Conservation (phyloP, 78 protist genomes). For the Neovahlkampfia damariscottae region DNA sequence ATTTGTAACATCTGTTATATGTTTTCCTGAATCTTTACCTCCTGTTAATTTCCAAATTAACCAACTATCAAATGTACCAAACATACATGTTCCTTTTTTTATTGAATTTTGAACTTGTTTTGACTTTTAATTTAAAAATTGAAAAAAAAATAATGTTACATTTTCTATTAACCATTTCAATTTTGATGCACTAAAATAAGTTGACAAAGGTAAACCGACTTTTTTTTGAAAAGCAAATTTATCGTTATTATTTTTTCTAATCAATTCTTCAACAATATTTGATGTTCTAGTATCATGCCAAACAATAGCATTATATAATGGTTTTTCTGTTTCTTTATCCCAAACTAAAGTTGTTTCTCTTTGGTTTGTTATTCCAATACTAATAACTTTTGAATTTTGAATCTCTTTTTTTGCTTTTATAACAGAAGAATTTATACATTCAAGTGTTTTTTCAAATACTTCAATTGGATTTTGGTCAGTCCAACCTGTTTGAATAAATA, state of each 20-base stretch:
- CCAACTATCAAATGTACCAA: conserved; percentile 96
- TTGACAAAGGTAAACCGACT: conserved; percentile 82
- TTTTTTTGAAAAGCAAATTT: not conserved
- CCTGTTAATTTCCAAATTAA: conserved; percentile 78
- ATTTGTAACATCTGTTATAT: conserved; percentile 90
- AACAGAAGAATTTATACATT: conserved; percentile 44
- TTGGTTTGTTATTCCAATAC: conserved; percentile 92
- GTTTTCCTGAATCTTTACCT: conserved; percentile 47
- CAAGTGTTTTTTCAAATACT: conserved; percentile 23
- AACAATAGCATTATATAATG: conserved; percentile 73
- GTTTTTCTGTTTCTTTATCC: conserved; percentile 79
- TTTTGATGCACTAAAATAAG: conserved; percentile 74
- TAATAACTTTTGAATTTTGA: not conserved
- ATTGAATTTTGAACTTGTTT: conserved; percentile 6
- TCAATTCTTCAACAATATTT: conserved; percentile 1
- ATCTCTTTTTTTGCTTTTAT: too few species aligned
- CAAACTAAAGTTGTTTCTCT: conserved; percentile 88
- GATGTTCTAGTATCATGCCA: conserved; percentile 30
- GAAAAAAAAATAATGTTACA: conserved; percentile 28
- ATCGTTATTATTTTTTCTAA: not conserved
- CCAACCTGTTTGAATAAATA: conserved; percentile 58
- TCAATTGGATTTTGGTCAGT: conserved; percentile 74
- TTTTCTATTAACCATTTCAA: conserved; percentile 80
- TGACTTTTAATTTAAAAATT: conserved; percentile 24
- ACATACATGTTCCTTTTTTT: conserved; percentile 15